phyloP scores from a whole-genome alignment of 208 protist genomes.

The Polymyxa betae region DNA sequence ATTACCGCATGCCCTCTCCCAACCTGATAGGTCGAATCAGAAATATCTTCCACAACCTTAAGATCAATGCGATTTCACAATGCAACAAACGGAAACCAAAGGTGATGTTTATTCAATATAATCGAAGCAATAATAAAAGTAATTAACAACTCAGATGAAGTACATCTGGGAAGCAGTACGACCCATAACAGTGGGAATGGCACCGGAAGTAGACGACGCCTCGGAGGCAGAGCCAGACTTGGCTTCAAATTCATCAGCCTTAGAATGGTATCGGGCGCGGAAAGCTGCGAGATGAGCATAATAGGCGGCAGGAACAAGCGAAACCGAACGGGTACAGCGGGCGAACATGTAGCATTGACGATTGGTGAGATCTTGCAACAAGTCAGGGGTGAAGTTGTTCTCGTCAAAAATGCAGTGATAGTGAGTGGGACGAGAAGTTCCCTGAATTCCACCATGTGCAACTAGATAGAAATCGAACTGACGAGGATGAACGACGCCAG shows the following conservation, averaged over 20 bases:
- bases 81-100: too few species aligned
- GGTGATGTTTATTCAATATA: too few species aligned
- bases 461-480: background rate
- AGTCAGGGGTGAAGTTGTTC: background rate
- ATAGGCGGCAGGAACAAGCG: background rate
- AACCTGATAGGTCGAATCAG: too few species aligned
- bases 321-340: background rate
- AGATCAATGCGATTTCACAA: too few species aligned
- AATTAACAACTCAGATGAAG: too few species aligned
- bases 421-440: background rate
- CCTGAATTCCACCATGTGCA: background rate
- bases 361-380: background rate
- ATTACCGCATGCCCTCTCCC: too few species aligned
- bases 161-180: background rate
- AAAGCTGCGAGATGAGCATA: conserved; percentile 34
- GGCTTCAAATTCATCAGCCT: too few species aligned
- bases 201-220: background rate
- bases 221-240: too few species aligned
- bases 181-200: background rate
- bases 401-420: background rate
- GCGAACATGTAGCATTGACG: background rate
- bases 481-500: background rate
- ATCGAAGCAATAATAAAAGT: too few species aligned
- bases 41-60: too few species aligned
- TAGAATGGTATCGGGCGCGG: conserved; percentile 11